phyloP scores from a whole-genome alignment of 352 stramenopile species.

The Pythium pyrilobum region DNA sequence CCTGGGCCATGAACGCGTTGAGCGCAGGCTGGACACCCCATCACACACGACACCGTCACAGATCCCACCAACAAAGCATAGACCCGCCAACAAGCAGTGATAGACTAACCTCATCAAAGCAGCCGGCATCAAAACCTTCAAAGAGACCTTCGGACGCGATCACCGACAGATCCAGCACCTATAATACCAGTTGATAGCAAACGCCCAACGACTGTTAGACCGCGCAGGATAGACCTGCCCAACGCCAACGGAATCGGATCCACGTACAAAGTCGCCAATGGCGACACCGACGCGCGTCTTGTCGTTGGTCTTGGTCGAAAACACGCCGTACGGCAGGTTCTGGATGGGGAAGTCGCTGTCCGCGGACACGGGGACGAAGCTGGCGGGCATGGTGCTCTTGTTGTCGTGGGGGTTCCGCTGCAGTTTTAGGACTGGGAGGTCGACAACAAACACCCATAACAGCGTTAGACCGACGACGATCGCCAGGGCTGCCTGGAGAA shows the following conservation, averaged over 20 bases:
- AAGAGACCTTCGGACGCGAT: slow-evolving; percentile 89
- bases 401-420: too few species aligned
- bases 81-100: background rate
- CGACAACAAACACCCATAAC: slow-evolving; percentile 5
- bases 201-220: background rate
- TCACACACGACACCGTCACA: background rate
- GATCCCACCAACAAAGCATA: too few species aligned
- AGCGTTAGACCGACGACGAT: slow-evolving; percentile 14
- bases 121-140: slow-evolving; percentile 67
- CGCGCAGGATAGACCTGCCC: too few species aligned
- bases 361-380: slow-evolving; percentile 51
- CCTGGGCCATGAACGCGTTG: slow-evolving; percentile 92
- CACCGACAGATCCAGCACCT: slow-evolving; percentile 87
- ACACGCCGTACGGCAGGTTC: slow-evolving; percentile 96
- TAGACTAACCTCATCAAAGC: slow-evolving; percentile 53
- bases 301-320: slow-evolving; percentile 69
- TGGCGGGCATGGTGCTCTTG: slow-evolving; percentile 24
- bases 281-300: slow-evolving; percentile 76
- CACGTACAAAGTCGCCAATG: slow-evolving; percentile 70
- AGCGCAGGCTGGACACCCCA: slow-evolving; percentile 59
- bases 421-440: too few species aligned
- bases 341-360: slow-evolving; percentile 90
- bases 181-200: background rate
- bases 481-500: background rate
- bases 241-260: background rate